Percentiles rank a stretch among this genome's conserved stretches.
Evolutionary conservation across 768 basidiomycete species (phyloP).

Genomic region (Lyophyllum shimeji): DNA sequence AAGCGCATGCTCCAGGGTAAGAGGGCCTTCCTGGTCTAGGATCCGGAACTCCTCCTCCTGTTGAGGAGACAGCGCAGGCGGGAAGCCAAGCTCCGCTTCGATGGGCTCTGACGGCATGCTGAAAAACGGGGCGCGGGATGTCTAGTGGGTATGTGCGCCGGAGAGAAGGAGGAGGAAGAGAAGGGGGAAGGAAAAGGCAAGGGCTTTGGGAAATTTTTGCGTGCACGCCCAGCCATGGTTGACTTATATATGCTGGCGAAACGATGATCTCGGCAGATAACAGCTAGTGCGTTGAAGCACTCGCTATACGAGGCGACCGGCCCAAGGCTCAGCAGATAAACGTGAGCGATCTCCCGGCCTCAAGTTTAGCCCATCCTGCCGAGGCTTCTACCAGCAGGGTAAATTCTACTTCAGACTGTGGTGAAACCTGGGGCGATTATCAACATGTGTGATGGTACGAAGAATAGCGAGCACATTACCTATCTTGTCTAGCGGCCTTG

Average conservation of each 20-base stretch:
- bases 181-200: neutral
- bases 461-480: too few species aligned
- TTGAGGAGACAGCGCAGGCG: slow-evolving; percentile 1
- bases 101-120: slow-evolving; percentile 9
- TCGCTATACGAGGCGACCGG: neutral
- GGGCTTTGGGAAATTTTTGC: neutral
- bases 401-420: neutral
- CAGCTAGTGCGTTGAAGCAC: neutral
- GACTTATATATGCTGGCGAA: neutral
- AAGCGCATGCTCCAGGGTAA: neutral
- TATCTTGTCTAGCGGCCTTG: too few species aligned
- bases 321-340: neutral
- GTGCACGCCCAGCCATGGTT: neutral
- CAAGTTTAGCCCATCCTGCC: neutral
- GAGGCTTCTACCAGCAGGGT: neutral
- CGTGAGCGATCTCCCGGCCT: neutral
- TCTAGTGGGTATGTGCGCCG: neutral
- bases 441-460: neutral
- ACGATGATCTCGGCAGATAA: too few species aligned
- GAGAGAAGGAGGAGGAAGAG: neutral
- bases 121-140: too few species aligned
- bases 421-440: neutral
- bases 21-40: slow-evolving; percentile 1
- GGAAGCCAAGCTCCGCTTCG: slow-evolving; percentile 7
- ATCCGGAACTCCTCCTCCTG: slow-evolving; percentile 9